phyloP scores from a whole-genome alignment of 768 basidiomycete genomes.

The Macrolepiota albuminosa region DNA sequence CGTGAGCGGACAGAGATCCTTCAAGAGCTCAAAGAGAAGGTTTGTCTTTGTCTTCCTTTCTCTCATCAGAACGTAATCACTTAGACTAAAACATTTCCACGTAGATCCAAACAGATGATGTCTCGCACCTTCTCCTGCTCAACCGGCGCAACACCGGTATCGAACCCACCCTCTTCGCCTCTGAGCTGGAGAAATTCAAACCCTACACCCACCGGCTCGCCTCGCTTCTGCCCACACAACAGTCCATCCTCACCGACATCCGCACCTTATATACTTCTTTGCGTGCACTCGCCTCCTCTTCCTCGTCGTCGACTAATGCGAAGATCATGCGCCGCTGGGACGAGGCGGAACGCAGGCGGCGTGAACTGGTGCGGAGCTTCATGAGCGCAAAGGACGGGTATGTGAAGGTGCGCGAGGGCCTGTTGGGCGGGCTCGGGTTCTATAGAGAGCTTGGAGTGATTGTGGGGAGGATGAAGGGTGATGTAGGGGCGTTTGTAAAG shows the following conservation, averaged over 20 bases:
- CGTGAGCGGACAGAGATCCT: slow-evolving; percentile 82
- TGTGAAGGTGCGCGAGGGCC: slow-evolving; percentile 80
- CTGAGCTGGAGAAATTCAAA: slow-evolving; percentile 93
- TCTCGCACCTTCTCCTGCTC: slow-evolving; percentile 88
- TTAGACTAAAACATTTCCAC: background rate
- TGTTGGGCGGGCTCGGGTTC: slow-evolving; percentile 85
- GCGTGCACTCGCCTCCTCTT: slow-evolving; percentile 66
- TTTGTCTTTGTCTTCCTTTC: slow-evolving; percentile 19
- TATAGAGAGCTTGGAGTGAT: slow-evolving; percentile 77
- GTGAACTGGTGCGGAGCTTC: slow-evolving; percentile 48
- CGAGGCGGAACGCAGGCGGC: background rate
- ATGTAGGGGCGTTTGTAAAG: slow-evolving; percentile 57
- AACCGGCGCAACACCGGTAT: slow-evolving; percentile 82
- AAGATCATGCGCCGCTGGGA: background rate
- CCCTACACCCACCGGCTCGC: slow-evolving; percentile 83
- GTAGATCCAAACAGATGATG: slow-evolving; percentile 93
- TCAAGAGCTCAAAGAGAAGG: slow-evolving; percentile 96
- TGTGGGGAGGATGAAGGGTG: slow-evolving; percentile 49
- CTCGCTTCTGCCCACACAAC: slow-evolving; percentile 75
- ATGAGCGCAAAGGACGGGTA: slow-evolving; percentile 77
- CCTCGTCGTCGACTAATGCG: background rate
- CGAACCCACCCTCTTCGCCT: slow-evolving; percentile 85
- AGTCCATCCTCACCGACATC: slow-evolving; percentile 69
- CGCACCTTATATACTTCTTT: slow-evolving; percentile 68
- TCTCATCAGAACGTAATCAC: background rate